A percentile compares a stretch with the other conserved stretches of the same genome.
These are phyloP conservation scores for Filobasidium floriforme DNA, from an alignment of 768 basidiomycete species.

Conservation along the genomic window DNA sequence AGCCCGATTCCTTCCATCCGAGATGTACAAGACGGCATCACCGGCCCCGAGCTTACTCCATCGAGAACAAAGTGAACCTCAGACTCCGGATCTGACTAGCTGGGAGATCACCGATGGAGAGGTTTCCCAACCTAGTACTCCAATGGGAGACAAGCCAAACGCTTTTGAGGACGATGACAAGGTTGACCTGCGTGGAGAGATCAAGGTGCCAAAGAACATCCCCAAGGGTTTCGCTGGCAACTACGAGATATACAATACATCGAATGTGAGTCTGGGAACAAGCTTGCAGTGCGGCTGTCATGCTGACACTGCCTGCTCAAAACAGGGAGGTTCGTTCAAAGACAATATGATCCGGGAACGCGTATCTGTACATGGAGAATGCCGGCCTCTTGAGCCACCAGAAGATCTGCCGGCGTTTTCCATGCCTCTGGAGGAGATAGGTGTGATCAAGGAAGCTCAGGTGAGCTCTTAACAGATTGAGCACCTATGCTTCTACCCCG, in stretches of 20 bases:
- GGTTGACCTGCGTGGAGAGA: not conserved
- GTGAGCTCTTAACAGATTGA: conserved; percentile 6
- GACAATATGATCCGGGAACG: conserved; percentile 84
- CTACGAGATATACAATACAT: not conserved
- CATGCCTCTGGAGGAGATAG: conserved; percentile 61
- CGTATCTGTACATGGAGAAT: conserved; percentile 69
- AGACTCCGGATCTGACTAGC: not conserved
- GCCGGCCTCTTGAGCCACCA: conserved; percentile 72
- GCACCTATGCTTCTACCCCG: not conserved
- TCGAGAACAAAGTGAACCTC: not conserved
- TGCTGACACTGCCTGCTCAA: not conserved
- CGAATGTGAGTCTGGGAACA: not conserved
- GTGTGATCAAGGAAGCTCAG: conserved; percentile 64
- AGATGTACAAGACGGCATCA: not conserved
- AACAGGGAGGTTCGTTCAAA: conserved; percentile 32
- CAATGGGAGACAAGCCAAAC: not conserved
- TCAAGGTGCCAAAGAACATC: conserved; percentile 18
- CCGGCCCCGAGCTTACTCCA: not conserved
- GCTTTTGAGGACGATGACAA: not conserved
- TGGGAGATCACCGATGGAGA: conserved; percentile 3
- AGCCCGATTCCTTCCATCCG: not conserved
- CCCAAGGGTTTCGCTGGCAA: conserved; percentile 11
- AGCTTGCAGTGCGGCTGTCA: not conserved
- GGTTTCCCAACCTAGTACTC: not conserved
- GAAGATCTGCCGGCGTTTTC: conserved; percentile 59